phyloP scores from a whole-genome alignment of 164 flowering plant genomes.

The Nymphaea colorata region DNA sequence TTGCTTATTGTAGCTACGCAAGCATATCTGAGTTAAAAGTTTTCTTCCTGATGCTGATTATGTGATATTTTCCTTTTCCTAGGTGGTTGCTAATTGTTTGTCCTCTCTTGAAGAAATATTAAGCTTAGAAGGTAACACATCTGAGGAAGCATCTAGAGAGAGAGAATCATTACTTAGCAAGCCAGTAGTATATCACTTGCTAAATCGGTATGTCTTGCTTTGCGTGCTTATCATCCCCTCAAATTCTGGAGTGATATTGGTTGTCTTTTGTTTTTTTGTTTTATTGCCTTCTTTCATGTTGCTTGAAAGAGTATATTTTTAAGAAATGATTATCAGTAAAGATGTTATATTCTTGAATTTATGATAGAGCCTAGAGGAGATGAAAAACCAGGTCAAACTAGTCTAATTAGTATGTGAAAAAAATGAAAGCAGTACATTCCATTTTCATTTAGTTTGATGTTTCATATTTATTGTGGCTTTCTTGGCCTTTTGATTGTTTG shows the following conservation, averaged over 20 bases:
- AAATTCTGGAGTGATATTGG: background rate
- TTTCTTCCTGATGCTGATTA: background rate
- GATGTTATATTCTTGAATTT: too few species aligned
- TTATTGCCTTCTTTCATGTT: background rate
- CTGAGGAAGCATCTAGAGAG: constrained; percentile 88
- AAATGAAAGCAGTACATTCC: too few species aligned
- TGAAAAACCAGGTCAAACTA: too few species aligned
- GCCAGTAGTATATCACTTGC: constrained; percentile 63
- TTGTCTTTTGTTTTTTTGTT: too few species aligned
- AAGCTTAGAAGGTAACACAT: constrained; percentile 63
- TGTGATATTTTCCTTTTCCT: constrained; percentile 6
- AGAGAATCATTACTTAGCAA: constrained; percentile 82
- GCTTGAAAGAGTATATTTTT: background rate
- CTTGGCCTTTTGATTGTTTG: background rate
- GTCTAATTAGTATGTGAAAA: too few species aligned
- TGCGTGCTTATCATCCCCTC: background rate
- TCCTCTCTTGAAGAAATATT: constrained; percentile 89
- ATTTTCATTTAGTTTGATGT: too few species aligned
- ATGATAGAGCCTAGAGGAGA: too few species aligned
- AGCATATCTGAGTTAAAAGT: background rate
- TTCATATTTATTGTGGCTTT: background rate
- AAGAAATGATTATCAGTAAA: too few species aligned
- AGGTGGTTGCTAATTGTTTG: constrained; percentile 97
- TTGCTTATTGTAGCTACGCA: background rate
- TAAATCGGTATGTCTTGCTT: constrained; percentile 52